phyloP scores from a whole-genome alignment of 129 eudicot species.

The Escallonia rubra region DNA sequence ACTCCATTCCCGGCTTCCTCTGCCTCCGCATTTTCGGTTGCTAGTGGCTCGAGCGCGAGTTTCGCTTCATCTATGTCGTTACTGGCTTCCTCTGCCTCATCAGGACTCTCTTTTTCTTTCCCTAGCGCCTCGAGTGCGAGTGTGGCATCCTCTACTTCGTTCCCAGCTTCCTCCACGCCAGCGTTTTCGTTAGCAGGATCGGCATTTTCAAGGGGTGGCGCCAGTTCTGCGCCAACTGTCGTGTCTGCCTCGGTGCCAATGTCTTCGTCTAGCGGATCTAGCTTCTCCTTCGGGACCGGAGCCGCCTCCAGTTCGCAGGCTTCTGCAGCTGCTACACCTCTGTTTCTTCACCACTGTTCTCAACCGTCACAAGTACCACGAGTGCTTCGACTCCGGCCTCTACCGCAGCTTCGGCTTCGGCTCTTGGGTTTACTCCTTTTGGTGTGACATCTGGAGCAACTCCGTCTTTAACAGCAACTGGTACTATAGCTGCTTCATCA shows the following conservation, averaged over 20 bases:
- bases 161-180: slow-evolving; percentile 11
- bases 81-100: slow-evolving; percentile 19
- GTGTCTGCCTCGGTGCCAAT: slow-evolving; percentile 8
- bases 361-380: slow-evolving; percentile 36
- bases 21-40: slow-evolving; percentile 21
- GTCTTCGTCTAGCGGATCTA: slow-evolving; percentile 22
- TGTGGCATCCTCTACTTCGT: slow-evolving; percentile 7
- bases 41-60: not conserved
- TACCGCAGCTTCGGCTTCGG: slow-evolving; percentile 7
- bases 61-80: slow-evolving; percentile 10
- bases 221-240: slow-evolving; percentile 19
- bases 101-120: slow-evolving; percentile 12
- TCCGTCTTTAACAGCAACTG: slow-evolving; percentile 20
- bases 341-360: slow-evolving; percentile 30
- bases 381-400: slow-evolving; percentile 31
- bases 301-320: slow-evolving; percentile 26
- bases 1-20: not conserved
- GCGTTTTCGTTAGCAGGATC: not conserved
- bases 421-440: slow-evolving; percentile 23
- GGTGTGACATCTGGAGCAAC: slow-evolving; percentile 16
- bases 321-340: slow-evolving; percentile 18
- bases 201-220: slow-evolving; percentile 18
- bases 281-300: slow-evolving; percentile 45
- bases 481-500: slow-evolving; percentile 19
- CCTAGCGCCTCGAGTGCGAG: slow-evolving; percentile 7